Percentiles rank a stretch among this genome's conserved stretches.
Evolutionary conservation across 2,329 filamentous ascomycete genomes (phyloP).

Genomic region (Fusarium algeriense): DNA sequence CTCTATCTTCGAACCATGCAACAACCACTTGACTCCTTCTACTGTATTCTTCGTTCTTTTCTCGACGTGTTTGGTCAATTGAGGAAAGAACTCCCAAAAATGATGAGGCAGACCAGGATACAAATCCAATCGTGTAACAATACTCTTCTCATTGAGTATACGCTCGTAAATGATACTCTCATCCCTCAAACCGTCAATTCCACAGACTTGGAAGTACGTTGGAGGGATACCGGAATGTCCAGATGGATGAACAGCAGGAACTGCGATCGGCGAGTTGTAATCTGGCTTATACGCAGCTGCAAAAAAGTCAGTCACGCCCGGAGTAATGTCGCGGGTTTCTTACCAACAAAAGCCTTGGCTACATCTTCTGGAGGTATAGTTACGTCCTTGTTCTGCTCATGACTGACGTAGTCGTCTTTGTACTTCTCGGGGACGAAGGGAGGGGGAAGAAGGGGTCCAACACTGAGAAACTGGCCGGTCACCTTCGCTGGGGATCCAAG

Average conservation of each 20-base stretch:
- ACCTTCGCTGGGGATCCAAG: neutral
- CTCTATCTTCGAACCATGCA: neutral
- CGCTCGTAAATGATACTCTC: neutral
- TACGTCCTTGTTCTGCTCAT: neutral
- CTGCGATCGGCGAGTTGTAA: neutral
- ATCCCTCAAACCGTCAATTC: neutral
- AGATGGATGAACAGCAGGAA: neutral
- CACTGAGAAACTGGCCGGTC: neutral
- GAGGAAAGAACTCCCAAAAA: neutral
- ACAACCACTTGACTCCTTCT: neutral
- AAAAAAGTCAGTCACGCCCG: too few relatives aligned
- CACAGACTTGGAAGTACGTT: neutral
- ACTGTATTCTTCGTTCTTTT: neutral
- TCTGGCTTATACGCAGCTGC: neutral
- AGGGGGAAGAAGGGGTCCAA: neutral
- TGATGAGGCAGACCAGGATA: neutral
- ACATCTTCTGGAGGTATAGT: neutral
- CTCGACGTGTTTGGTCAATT: neutral
- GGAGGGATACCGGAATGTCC: neutral
- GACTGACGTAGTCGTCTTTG: neutral
- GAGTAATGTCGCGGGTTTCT: neutral
- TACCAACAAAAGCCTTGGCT: neutral
- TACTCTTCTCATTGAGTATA: neutral
- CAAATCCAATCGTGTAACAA: neutral
- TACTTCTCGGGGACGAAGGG: neutral